Base-by-base conservation (phyloP, 1,284 basidiomycete genomes). In the Cutaneotrichosporon cutaneum region DNA sequence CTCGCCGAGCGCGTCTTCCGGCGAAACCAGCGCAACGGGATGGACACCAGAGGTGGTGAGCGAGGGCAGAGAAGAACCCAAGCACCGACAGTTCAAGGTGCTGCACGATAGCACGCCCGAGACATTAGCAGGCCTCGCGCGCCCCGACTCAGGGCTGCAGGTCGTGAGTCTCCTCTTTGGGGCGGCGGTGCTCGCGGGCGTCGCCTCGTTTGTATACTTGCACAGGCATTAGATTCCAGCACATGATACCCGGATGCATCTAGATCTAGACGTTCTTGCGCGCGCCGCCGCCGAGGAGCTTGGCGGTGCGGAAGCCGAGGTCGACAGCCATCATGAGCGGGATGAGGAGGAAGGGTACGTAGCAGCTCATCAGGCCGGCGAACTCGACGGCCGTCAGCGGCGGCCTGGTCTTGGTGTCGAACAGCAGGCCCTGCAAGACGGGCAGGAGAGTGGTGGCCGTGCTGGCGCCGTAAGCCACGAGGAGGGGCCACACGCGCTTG, bases 391-490 rank as follows among this genome's bases (percentile, higher is more conserved):
- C 58, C 10, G 67, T 68, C 55, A 71, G 64, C 10, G 71, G 67
- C 3, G 75, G 74, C 13, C 35, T 61, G 2, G 59, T 57, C n/a
- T 63, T 42, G 18, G 66, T 64, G 2, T 82, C 82, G 11, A 80
- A 72, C 26, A 90, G 72, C 45, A 92, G 74, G 27, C 85, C 81
- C 2, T 83, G 76, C 54, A 93, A 74, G 69, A 88, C 90, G 0
- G 91, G 85, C 18, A 90, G 75, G 2, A 88, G 87, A 0, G 90
- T 91, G 0, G 90, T 92, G 0, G 85, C 82, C 0, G 90, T 88
- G 0, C 88, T 90, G 0, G 89, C 88, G 27, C 83, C 89, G 74
- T 93, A 94, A 33, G 87, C 75, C 6, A 90, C 80, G 5, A 94
- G 79, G 21, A 80, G 63, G n/a, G 78, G 75, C 52, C 77, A 77